Evolutionary conservation across 768 basidiomycete genomes (phyloP).

Genomic region (Tulasnella sp.): DNA sequence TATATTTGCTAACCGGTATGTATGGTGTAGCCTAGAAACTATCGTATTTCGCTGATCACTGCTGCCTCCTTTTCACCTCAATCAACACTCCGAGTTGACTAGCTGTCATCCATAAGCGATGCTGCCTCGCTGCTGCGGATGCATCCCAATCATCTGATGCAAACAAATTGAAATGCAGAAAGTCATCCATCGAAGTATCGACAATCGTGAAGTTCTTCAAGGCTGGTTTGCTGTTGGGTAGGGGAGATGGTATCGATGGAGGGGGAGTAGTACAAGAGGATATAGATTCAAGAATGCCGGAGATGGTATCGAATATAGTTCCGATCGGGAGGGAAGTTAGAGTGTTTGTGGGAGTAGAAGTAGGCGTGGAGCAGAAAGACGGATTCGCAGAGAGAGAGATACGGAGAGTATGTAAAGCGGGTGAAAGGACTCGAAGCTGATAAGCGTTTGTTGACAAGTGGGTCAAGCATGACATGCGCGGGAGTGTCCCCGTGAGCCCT

Average conservation of each 20-base stretch:
- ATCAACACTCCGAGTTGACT: not conserved
- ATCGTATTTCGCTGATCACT: too few relatives aligned
- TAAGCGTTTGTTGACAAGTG: not conserved
- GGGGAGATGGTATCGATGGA: not conserved
- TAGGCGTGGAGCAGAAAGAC: not conserved
- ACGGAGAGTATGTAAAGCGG: not conserved
- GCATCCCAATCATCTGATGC: not conserved
- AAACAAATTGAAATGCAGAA: not conserved
- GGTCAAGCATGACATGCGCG: not conserved
- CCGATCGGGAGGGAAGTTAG: not conserved
- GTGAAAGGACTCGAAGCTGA: not conserved
- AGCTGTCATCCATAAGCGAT: not conserved
- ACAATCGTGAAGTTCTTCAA: not conserved
- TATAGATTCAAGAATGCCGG: not conserved
- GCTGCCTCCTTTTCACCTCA: not conserved
- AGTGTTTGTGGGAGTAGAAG: not conserved
- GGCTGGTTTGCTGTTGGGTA: not conserved
- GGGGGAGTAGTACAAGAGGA: not conserved
- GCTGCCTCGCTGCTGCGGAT: not conserved
- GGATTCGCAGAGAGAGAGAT: not conserved
- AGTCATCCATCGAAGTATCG: not conserved
- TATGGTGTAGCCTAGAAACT: too few relatives aligned
- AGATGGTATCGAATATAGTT: not conserved
- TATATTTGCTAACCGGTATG: too few relatives aligned
- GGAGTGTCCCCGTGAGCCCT: not conserved